Evolutionary conservation across 257 asterid species (phyloP).

Genomic region (Eustoma russellianum): DNA sequence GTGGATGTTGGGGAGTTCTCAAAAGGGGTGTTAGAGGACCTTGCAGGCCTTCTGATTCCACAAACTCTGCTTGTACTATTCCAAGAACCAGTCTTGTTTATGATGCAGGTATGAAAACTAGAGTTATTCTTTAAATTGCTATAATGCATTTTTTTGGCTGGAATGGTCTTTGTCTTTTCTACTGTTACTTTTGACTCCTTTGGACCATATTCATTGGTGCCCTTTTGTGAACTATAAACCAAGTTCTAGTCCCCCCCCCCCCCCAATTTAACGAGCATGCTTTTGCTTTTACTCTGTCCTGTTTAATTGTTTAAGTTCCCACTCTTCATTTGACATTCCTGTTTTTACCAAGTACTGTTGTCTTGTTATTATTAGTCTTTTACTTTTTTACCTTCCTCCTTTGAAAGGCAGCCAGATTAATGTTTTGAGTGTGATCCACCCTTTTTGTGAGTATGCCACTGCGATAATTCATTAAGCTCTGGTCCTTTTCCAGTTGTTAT

Average conservation of each 20-base stretch:
- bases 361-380: not conserved
- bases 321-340: not conserved
- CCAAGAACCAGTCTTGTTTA: slow-evolving; percentile 82
- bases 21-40: slow-evolving; percentile 45
- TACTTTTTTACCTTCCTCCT: not conserved
- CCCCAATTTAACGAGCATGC: not conserved
- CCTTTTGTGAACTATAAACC: not conserved
- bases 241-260: no score
- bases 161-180: not conserved
- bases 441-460: no score
- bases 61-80: slow-evolving; percentile 38
- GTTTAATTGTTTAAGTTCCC: not conserved
- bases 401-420: not conserved
- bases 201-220: not conserved
- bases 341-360: no score
- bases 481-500: no score
- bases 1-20: slow-evolving; percentile 82
- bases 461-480: no score
- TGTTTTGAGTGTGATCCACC: no score
- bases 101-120: slow-evolving; percentile 55
- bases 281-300: not conserved
- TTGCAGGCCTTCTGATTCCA: slow-evolving; percentile 46
- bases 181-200: not conserved
- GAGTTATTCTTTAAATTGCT: slow-evolving; percentile 2
- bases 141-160: no score